A percentile compares a stretch with the other conserved stretches of the same genome.
Evolutionary conservation across 305 asterid species (phyloP).

Genomic region (Solanum hybrid): DNA sequence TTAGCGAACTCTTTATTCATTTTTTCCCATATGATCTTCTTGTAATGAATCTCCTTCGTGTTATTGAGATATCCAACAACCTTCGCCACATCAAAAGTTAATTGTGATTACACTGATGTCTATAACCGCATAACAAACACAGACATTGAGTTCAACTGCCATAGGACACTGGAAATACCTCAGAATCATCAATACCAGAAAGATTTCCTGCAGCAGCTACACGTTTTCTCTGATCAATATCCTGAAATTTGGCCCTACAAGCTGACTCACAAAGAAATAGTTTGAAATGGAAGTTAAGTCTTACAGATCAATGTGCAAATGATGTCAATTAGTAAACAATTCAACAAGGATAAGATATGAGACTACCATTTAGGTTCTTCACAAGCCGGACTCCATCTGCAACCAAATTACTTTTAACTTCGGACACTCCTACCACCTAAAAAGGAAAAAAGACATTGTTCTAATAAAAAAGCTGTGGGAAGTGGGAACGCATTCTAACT

Average conservation of each 20-base stretch:
- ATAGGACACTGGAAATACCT: neutral
- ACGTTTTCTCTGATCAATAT: neutral
- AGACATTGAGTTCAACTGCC: neutral
- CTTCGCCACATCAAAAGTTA: slow-evolving; percentile 1
- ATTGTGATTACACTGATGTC: neutral
- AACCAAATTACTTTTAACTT: neutral
- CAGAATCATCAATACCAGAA: slow-evolving; percentile 5
- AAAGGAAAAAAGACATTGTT: neutral
- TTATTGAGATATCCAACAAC: slow-evolving; percentile 10
- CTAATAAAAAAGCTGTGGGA: neutral
- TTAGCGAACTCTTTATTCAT: neutral
- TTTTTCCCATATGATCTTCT: slow-evolving; percentile 13
- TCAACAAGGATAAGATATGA: neutral
- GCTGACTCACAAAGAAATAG: slow-evolving; percentile 4
- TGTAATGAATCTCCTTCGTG: slow-evolving; percentile 6
- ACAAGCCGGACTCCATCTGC: neutral
- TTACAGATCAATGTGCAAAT: neutral
- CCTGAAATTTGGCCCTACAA: neutral
- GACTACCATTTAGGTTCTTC: neutral
- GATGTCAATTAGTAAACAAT: neutral
- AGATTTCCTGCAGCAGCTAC: neutral
- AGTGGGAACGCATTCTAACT: neutral
- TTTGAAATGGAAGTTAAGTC: neutral
- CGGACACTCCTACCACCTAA: neutral
- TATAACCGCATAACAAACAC: neutral